Evolutionary conservation across 805 yeast species (phyloP).

Genomic region (Candida ortonii): DNA sequence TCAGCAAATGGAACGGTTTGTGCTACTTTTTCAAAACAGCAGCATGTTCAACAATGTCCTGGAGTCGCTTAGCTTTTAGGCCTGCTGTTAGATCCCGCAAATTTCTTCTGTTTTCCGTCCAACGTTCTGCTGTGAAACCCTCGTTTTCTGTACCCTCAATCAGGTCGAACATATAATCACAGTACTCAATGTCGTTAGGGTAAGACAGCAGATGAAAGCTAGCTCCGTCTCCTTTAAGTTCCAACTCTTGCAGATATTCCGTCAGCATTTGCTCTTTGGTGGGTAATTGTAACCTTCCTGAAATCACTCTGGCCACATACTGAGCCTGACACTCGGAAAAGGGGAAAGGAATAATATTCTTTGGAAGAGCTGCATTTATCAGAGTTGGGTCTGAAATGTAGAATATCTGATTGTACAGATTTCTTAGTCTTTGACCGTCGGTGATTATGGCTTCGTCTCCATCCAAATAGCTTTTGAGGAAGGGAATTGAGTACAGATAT

Average conservation of each 20-base stretch:
- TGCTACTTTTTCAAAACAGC: slow-evolving; percentile 22
- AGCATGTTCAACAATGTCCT: slow-evolving; percentile 29
- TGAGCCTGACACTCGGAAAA: slow-evolving; percentile 48
- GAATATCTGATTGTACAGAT: slow-evolving; percentile 45
- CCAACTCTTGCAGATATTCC: slow-evolving; percentile 34
- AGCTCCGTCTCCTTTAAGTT: slow-evolving; percentile 44
- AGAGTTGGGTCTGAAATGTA: slow-evolving; percentile 46
- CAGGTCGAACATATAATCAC: slow-evolving; percentile 41
- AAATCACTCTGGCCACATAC: slow-evolving; percentile 38
- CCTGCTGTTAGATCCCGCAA: slow-evolving; percentile 26
- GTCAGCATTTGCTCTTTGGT: slow-evolving; percentile 34
- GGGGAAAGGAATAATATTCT: slow-evolving; percentile 50
- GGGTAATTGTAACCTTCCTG: slow-evolving; percentile 44
- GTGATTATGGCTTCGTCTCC: slow-evolving; percentile 28
- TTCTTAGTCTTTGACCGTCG: slow-evolving; percentile 38
- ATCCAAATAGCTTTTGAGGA: slow-evolving; percentile 38
- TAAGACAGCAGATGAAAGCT: slow-evolving; percentile 50
- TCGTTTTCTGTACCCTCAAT: slow-evolving; percentile 35
- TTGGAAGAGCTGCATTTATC: slow-evolving; percentile 40
- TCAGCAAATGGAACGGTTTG: slow-evolving; percentile 25
- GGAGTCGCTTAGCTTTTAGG: slow-evolving; percentile 29
- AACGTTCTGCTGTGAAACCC: slow-evolving; percentile 33
- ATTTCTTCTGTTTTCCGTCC: slow-evolving; percentile 28
- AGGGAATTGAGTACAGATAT: slow-evolving; percentile 64
- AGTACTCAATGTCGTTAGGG: slow-evolving; percentile 61